Evolutionary conservation across 1,284 basidiomycete species (phyloP).

Genomic region (Vanrija pseudolonga): DNA sequence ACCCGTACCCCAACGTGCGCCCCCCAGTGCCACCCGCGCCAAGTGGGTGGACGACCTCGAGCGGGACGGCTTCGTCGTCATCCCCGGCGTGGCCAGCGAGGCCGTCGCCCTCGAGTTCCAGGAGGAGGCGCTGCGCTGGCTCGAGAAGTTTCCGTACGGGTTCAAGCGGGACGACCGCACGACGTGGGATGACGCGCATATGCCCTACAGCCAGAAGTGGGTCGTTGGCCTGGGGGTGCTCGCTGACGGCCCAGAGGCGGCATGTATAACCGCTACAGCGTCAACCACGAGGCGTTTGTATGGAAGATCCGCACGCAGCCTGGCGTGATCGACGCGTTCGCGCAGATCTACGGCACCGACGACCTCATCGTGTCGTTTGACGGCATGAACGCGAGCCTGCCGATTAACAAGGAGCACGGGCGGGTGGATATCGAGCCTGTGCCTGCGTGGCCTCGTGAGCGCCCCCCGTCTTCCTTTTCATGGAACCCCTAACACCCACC

Average conservation of each 20-base stretch:
- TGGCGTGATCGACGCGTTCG: constrained; percentile 29
- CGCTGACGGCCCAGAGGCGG: constrained; percentile 9
- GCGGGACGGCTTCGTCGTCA: constrained; percentile 16
- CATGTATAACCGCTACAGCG: constrained; percentile 23
- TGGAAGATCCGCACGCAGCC: constrained; percentile 35
- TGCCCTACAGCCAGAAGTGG: constrained; percentile 10
- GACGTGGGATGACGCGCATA: constrained; percentile 28
- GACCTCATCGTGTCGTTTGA: constrained; percentile 39
- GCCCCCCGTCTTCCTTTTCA: no score
- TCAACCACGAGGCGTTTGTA: constrained; percentile 37
- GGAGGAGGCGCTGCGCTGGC: constrained; percentile 15
- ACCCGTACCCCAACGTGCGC: no score
- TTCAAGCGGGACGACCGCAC: constrained; percentile 36
- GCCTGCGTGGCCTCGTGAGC: constrained; percentile 18
- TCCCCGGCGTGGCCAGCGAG: constrained; percentile 11
- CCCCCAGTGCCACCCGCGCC: no score
- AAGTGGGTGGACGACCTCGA: constrained; percentile 9
- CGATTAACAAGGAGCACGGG: constrained; percentile 3
- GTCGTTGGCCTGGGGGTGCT: not conserved
- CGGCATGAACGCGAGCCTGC: constrained; percentile 14
- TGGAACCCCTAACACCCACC: not conserved
- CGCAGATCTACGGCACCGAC: constrained; percentile 34
- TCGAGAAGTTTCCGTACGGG: constrained; percentile 21
- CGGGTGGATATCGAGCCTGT: constrained; percentile 9
- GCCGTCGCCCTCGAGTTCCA: constrained; percentile 9